phyloP scores from a whole-genome alignment of 2,329 filamentous ascomycete genomes.

The Penicillium capsulatum region DNA sequence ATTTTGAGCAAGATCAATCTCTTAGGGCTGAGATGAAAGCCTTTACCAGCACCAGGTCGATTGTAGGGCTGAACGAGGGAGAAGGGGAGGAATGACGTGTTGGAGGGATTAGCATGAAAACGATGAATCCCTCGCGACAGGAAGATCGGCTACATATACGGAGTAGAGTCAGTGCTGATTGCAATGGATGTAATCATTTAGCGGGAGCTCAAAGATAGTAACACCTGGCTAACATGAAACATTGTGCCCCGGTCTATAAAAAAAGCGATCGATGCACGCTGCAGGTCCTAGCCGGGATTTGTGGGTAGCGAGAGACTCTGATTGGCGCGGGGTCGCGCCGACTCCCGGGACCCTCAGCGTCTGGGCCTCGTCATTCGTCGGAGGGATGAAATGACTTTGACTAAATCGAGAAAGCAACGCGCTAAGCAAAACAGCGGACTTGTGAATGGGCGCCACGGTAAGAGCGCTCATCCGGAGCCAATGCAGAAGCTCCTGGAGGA shows the following conservation, averaged over 20 bases:
- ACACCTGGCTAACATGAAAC: conserved; percentile 25
- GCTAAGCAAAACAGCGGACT: conserved; percentile 27
- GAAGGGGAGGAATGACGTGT: conserved; percentile 11
- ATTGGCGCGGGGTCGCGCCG: conserved; percentile 28
- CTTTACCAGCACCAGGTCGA: conserved; percentile 13
- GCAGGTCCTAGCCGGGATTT: conserved; percentile 24
- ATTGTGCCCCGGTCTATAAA: conserved; percentile 25
- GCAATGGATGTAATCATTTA: conserved; percentile 6
- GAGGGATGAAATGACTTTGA: conserved; percentile 11
- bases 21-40: not conserved
- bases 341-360: conserved; percentile 13
- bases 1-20: conserved; percentile 4
- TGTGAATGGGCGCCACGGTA: conserved; percentile 17
- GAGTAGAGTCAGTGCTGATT: conserved; percentile 11
- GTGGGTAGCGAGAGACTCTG: conserved; percentile 6
- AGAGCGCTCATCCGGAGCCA: too few relatives aligned
- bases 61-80: conserved; percentile 1
- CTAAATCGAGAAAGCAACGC: conserved; percentile 18
- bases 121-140: conserved; percentile 9
- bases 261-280: conserved; percentile 24
- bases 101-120: conserved; percentile 12
- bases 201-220: conserved; percentile 21
- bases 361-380: conserved; percentile 14
- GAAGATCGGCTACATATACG: conserved; percentile 20
- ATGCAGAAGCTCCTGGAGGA: too few relatives aligned